Evolutionary conservation across 306 rosid genomes (phyloP).

Genomic region (Herpetospermum pedunculosum): DNA sequence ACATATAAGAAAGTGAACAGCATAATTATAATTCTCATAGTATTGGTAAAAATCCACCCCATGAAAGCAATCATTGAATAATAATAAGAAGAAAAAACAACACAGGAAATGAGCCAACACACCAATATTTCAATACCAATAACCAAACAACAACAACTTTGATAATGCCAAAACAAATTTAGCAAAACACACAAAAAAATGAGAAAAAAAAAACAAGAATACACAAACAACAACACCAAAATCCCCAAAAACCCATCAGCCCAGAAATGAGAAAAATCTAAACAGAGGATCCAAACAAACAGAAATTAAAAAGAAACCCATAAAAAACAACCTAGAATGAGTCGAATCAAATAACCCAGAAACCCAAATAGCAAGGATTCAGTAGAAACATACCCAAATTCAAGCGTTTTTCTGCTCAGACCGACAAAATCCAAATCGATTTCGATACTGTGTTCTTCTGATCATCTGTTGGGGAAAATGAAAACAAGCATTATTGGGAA

Average conservation of each 20-base stretch:
- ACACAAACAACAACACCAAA: not conserved
- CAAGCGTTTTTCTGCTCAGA: not conserved
- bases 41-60: not conserved
- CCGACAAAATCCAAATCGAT: not conserved
- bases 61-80: not conserved
- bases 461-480: not conserved
- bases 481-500: not conserved
- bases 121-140: not conserved
- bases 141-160: not conserved
- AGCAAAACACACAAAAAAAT: not conserved
- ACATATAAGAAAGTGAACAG: not conserved
- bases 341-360: slow-evolving; percentile 1
- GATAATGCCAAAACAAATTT: not conserved
- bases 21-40: not conserved
- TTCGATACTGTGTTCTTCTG: not conserved
- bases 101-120: not conserved
- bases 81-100: not conserved
- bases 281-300: not conserved
- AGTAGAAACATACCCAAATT: not conserved
- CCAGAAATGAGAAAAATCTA: not conserved
- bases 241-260: not conserved
- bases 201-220: not conserved
- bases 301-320: not conserved
- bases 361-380: not conserved
- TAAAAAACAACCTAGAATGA: slow-evolving; percentile 1